These are phyloP conservation scores for Cladophialophora carrionii DNA, from an alignment of 2,329 filamentous ascomycete species.

Conservation along the genomic window DNA sequence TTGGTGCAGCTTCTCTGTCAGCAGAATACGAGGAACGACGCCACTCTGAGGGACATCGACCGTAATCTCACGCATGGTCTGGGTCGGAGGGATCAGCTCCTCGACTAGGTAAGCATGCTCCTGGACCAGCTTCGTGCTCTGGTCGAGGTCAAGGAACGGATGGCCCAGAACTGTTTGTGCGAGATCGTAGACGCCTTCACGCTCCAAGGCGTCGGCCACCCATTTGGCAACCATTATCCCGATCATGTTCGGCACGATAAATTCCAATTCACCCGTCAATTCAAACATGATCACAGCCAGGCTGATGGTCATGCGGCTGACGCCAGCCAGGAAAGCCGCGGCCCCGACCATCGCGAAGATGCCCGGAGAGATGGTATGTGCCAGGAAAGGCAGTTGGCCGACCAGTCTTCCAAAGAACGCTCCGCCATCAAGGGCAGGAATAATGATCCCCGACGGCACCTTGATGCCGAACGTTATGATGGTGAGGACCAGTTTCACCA, in stretches of 20 bases:
- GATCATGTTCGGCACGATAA: slow-evolving; percentile 62
- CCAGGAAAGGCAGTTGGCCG: slow-evolving; percentile 59
- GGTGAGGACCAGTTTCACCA: slow-evolving; percentile 60
- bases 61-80: slow-evolving; percentile 62
- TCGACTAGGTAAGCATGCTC: slow-evolving; percentile 47
- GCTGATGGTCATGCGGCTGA: slow-evolving; percentile 62
- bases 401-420: slow-evolving; percentile 62
- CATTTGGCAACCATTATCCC: slow-evolving; percentile 64
- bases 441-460: slow-evolving; percentile 64
- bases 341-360: slow-evolving; percentile 66
- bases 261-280: slow-evolving; percentile 62
- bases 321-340: slow-evolving; percentile 62
- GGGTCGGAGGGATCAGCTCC: slow-evolving; percentile 56
- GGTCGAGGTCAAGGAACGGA: slow-evolving; percentile 61
- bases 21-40: slow-evolving; percentile 47
- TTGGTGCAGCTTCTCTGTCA: slow-evolving; percentile 53
- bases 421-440: slow-evolving; percentile 61
- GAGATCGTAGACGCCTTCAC: slow-evolving; percentile 62
- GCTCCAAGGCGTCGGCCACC: slow-evolving; percentile 59
- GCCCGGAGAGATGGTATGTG: slow-evolving; percentile 55
- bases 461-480: slow-evolving; percentile 64
- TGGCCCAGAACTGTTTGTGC: slow-evolving; percentile 63
- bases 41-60: slow-evolving; percentile 52
- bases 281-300: slow-evolving; percentile 66
- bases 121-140: slow-evolving; percentile 47